Base-by-base conservation (phyloP, 2,329 filamentous ascomycete species). In the Fusarium napiforme region DNA sequence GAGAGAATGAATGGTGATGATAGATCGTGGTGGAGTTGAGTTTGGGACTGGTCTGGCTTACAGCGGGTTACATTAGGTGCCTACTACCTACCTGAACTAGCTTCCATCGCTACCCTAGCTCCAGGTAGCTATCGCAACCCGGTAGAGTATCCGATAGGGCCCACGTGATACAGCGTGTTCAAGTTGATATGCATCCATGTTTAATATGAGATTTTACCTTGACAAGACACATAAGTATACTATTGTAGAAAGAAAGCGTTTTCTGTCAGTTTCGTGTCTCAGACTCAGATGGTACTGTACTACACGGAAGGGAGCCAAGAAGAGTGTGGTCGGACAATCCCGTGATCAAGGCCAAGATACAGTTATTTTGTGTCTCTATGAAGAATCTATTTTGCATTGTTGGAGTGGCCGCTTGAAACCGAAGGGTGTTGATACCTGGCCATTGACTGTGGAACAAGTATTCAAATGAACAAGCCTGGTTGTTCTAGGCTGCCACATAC, bases 51-150 rank as follows among this genome's bases (percentile, higher is more conserved):
- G 74, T 32, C 39, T 67, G 65, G 74, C 73, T 75, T 75, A 77
- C 65, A 77, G 72, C 75, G 73, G 73, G 73, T 72, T 77, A 77
- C 71, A 74, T 78, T 64, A 66, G 59, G 59, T 58, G 45, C 64
- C 62, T 64, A 40, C 49, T 30, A 30, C 30, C 39, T 65, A 60
- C 45, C 59, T 42, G 45, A 62, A 53, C 62, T 67, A 46, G 36
- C 36, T 37, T 19, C 30, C 30, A 32, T 32, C 16, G 30, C n/a
- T 55, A 28, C 11, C 59, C n/a, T 60, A 42, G 47, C 47, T 57
- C 36, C 16, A 57, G 47, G 47, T 61, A 67, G 37, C 37, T 60
- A 67, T 50, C 49, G 37, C 26, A 58, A 28, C 56, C 61, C 32
- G 66, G 60, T 23, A 68, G 10, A 53, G 53, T 34, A 50, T 57